Evolutionary conservation across 108 stramenopile genomes (phyloP).

Genomic region (Craspedostauros australis): DNA sequence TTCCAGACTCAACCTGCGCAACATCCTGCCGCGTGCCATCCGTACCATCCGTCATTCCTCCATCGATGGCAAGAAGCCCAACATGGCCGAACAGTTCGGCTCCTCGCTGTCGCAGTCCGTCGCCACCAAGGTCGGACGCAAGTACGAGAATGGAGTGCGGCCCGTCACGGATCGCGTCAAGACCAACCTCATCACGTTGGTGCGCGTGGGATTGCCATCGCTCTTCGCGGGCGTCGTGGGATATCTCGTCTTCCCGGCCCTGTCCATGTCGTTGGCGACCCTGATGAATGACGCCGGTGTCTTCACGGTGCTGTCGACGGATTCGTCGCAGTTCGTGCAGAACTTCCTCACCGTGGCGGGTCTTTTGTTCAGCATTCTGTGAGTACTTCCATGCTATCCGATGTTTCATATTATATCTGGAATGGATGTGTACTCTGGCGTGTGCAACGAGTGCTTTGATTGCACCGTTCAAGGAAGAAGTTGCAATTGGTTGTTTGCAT

Average conservation of each 20-base stretch:
- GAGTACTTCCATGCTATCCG: too few species aligned
- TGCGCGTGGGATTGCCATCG: conserved; percentile 64
- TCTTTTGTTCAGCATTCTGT: conserved; percentile 67
- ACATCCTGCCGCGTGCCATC: too few species aligned
- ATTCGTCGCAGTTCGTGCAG: conserved; percentile 84
- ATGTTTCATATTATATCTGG: too few species aligned
- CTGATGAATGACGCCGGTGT: conserved; percentile 62
- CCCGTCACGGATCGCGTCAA: background rate
- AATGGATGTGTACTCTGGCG: too few species aligned
- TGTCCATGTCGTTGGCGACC: conserved; percentile 43
- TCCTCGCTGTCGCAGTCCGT: background rate
- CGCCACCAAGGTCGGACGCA: background rate
- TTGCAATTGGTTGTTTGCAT: too few species aligned
- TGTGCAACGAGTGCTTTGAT: too few species aligned
- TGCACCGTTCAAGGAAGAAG: too few species aligned
- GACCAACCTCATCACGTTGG: conserved; percentile 38
- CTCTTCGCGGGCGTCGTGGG: conserved; percentile 42
- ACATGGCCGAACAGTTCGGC: too few species aligned
- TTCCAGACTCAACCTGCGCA: too few species aligned
- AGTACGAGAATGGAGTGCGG: background rate
- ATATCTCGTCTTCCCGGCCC: conserved; percentile 45
- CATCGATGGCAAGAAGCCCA: too few species aligned
- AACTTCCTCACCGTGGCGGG: conserved; percentile 77
- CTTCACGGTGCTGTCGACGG: conserved; percentile 69
- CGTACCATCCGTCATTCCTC: too few species aligned